Evolutionary conservation across 2,329 filamentous ascomycete species (phyloP).

Genomic region (Decorospora gaudefroyi): DNA sequence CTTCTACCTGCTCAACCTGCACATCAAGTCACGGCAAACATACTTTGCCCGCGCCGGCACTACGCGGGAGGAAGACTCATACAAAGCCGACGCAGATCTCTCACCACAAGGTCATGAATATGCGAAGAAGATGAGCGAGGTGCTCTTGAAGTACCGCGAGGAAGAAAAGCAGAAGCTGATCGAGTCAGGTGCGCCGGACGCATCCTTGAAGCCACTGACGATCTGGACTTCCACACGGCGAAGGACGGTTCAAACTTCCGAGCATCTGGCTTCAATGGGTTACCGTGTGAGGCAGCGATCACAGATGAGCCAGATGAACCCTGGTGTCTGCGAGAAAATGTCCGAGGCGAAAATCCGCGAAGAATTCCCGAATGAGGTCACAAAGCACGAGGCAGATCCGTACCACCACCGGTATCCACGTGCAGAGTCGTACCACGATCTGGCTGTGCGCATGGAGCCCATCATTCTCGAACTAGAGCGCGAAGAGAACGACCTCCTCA

Average conservation of each 20-base stretch:
- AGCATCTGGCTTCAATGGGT: slow-evolving; percentile 75
- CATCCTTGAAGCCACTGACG: slow-evolving; percentile 76
- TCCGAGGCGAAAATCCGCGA: slow-evolving; percentile 79
- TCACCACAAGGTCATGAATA: slow-evolving; percentile 81
- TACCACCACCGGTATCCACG: slow-evolving; percentile 97
- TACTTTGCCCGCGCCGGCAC: slow-evolving; percentile 90
- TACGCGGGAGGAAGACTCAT: slow-evolving; percentile 84
- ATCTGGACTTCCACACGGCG: slow-evolving; percentile 95
- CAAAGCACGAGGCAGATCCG: slow-evolving; percentile 90
- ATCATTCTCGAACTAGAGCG: slow-evolving; percentile 97
- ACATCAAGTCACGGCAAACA: slow-evolving; percentile 92
- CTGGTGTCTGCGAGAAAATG: slow-evolving; percentile 93
- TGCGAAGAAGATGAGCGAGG: slow-evolving; percentile 69
- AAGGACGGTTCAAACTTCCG: slow-evolving; percentile 86
- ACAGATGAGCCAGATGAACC: slow-evolving; percentile 97
- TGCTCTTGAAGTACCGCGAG: slow-evolving; percentile 79
- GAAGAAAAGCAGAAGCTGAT: slow-evolving; percentile 73
- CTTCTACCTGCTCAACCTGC: slow-evolving; percentile 95
- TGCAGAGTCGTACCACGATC: slow-evolving; percentile 97
- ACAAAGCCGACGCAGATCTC: slow-evolving; percentile 85
- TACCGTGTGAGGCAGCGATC: slow-evolving; percentile 89
- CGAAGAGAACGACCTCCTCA: slow-evolving; percentile 95
- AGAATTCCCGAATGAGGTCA: slow-evolving; percentile 86
- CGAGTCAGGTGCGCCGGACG: slow-evolving; percentile 67
- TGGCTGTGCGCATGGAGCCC: slow-evolving; percentile 95